Base-by-base conservation (phyloP, 257 asterid genomes). In the Gardenia jasminoides region DNA sequence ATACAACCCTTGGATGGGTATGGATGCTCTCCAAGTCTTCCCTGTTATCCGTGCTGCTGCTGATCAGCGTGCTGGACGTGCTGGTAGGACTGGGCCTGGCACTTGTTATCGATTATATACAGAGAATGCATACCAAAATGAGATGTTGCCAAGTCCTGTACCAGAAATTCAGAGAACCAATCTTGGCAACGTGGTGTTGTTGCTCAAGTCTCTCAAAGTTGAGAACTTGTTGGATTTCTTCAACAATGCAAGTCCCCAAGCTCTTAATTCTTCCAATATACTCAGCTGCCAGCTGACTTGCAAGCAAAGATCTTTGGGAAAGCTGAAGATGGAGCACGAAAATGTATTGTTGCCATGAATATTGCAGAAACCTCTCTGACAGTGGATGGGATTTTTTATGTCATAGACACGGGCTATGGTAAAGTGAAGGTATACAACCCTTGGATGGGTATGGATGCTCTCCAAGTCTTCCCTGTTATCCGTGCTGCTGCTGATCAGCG, bases 361-460 rank as follows among this genome's bases (percentile, higher is more conserved):
- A 95, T 95, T 80, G 99, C 99, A 10, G 99, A 95, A 85, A 95
- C 99, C 8, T 95, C 99, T 24, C 80, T 93, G 86, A 95, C 99
- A 0, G 98, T 95, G 0, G 99, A 93, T 67, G 99, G 99, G 33
- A 95, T 95, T 44, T 92, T 86, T 86, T 95, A 93, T 28, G 99
- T 95, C 74, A 93, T 95, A 41, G 99, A 95, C 81, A 88, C 98
- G 0, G 99, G 99, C 28, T 92, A 95, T 67, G 90, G 98, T 72
- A 95, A 95, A 76, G 91, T 95, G 83, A 95, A 95, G 86, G 99
- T 95, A 36, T 95, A 95, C 70, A 93, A 93, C 82, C 99, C 99
- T 20, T 96, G 99, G 31, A 95, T 95, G 99, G 99, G 99, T 83
- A 95, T 95, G 99, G 99, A 95, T 84, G 99, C 99, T 56, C 97